Base-by-base conservation (phyloP, 1,284 basidiomycete species). In the Heterobasidion parviporum region DNA sequence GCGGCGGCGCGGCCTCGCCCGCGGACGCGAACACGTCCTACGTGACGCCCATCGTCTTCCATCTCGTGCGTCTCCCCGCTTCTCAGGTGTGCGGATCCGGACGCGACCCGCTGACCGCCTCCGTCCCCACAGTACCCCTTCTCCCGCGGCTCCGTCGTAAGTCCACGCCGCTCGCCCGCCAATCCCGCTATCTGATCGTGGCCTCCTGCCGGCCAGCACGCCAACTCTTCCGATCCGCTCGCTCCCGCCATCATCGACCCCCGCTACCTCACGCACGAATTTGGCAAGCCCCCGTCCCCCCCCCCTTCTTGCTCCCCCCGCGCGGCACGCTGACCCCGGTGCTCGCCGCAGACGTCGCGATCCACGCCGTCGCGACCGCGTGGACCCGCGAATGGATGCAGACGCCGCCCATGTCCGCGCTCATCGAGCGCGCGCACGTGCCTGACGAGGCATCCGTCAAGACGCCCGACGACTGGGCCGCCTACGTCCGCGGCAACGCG, bases 201-300 rank as follows among this genome's bases (percentile, higher is more conserved):
- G 6, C 10, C 38, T 6, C 10, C n/a, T 41, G 38, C 38, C 26
- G 26, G 26, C 32, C 14, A 60, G 59, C 72, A 74, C 56, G 69
- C 75, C 46, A 63, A 66, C 4, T 72, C 72, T 1, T 43, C 62
- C 6, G 67, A 77, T 60, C 74, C 75, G 0, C 59, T 65, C 8
- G 68, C 64, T 2, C 67, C 73, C 54, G 76, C 78, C 1, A 59
- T 67, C 36, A 68, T 80, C 26, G 71, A 80, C 54, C 72, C 73
- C 41, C 66, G 68, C 26, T 72, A 72, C 58, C 72, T 78, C 57
- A 67, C 64, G n/a, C 64, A 73, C 52, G 63, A 67, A 45, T 61
- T 60, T 34, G 58, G 60, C 59, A 35, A 20, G 48, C n/a, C 15
- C 8, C 8, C 18, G 10, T 8, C 15, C 44, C 43, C 34, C 12